A percentile compares a stretch with the other conserved stretches of the same genome.
These are phyloP conservation scores for Cercospora zeae-maydis DNA, from an alignment of 2,329 filamentous ascomycete species.

Conservation along the genomic window DNA sequence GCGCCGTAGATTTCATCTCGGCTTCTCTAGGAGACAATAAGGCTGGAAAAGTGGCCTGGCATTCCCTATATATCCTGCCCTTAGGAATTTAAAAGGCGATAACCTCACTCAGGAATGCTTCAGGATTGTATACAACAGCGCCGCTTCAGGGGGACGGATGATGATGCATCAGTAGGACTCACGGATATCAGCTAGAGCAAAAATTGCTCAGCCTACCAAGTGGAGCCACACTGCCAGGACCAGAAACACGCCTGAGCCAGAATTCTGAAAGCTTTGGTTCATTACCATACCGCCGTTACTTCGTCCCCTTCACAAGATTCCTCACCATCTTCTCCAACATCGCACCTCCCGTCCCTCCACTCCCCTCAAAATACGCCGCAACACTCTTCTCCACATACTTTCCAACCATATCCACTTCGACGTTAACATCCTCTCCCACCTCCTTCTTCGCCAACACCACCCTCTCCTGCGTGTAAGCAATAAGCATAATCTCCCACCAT, in stretches of 20 bases:
- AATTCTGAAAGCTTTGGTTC: too few relatives aligned
- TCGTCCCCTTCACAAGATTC: conserved; percentile 55
- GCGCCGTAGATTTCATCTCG: too few relatives aligned
- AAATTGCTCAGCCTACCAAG: not conserved
- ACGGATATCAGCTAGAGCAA: not conserved
- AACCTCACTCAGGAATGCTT: not conserved
- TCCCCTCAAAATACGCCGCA: conserved; percentile 67
- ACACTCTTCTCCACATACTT: conserved; percentile 91
- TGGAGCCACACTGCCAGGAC: not conserved
- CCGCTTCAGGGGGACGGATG: not conserved
- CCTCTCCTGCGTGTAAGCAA: conserved; percentile 91
- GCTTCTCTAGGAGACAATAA: too few relatives aligned
- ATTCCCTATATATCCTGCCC: not conserved
- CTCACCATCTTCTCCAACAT: conserved; percentile 55
- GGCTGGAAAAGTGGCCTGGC: too few relatives aligned
- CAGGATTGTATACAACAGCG: not conserved
- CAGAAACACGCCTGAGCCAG: too few relatives aligned
- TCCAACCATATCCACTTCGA: conserved; percentile 85
- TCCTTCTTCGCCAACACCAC: conserved; percentile 78
- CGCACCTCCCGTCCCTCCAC: conserved; percentile 47
- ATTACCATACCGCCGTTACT: not conserved
- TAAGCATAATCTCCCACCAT: conserved; percentile 95
- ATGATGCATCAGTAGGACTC: not conserved
- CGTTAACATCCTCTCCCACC: conserved; percentile 77
- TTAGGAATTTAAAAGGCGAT: not conserved